Base-by-base conservation (phyloP, 2,329 filamentous ascomycete species). In the Venturia effusa region DNA sequence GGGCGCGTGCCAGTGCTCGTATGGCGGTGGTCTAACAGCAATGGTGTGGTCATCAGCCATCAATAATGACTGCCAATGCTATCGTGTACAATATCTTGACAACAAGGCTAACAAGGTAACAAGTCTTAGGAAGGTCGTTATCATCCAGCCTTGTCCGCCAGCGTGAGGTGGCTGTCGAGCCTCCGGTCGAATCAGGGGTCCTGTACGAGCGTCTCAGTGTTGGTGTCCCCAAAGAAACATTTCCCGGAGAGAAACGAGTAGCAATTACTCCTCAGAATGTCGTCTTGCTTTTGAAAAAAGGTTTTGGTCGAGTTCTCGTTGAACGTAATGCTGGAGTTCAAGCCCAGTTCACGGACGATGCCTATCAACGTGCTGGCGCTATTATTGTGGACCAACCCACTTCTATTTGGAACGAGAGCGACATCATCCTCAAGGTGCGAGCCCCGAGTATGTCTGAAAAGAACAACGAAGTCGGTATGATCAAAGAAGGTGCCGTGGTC, bases 241-340 rank as follows among this genome's bases (percentile, higher is more conserved):
- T 83, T 70, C 83, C 86, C 0, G 84, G 87, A 65, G 92, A 96
- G 77, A 86, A 88, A 51, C 88, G 92, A 61, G 91, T 96, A 17
- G 90, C 92, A 37, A 81, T 96, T 64, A 93, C 90, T 0, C 92
- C 92, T 1, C 85, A 89, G 67, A 96, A 96, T 77, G 89, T 92
- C 19, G 83, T 87, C 1, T 78, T 95, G 0, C 78, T 96, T 1
- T 83, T 92, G 67, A 95, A 95, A 74, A 96, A 95, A 74, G 92
- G 91, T 40, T 94, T 91, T 73, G 82, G 81, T 40, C 84, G 85
- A 66, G 84, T 96, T 30, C 77, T 96, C 2, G 83, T 96, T 43
- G 89, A 96, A 77, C 84, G 85, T 24, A 89, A 89, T 43, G 91
- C 91, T n/a, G 92, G 92, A 11, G 79, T 82, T 59, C 82, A 85